Conservation (phyloP, 2,329 filamentous ascomycete genomes). For the Colletotrichum siamense region DNA sequence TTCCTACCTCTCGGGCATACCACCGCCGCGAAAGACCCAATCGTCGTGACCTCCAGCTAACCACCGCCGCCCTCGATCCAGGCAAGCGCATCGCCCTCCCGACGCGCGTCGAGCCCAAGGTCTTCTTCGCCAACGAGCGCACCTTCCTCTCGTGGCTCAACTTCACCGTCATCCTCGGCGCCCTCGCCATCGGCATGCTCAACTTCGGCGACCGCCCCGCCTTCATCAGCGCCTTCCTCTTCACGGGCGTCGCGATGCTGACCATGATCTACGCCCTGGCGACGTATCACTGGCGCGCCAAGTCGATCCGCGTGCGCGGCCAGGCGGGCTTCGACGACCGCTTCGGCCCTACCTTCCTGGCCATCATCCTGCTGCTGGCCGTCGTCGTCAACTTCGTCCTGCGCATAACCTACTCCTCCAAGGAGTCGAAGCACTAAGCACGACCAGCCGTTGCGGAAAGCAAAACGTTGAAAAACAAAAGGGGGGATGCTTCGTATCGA, state of each 20-base stretch:
- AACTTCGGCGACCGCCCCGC: conserved; percentile 97
- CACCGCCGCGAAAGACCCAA: background rate
- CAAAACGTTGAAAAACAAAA: background rate
- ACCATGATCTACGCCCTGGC: conserved; percentile 95
- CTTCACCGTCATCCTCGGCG: conserved; percentile 98
- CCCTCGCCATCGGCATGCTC: conserved; percentile 93
- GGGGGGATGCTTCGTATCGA: background rate
- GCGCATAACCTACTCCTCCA: conserved; percentile 61
- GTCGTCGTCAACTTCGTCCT: conserved; percentile 97
- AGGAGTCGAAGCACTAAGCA: conserved; percentile 32
- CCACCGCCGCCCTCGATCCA: conserved; percentile 39
- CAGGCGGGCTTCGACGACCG: conserved; percentile 97
- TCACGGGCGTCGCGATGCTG: conserved; percentile 92
- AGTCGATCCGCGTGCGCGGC: conserved; percentile 87
- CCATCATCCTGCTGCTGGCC: conserved; percentile 83
- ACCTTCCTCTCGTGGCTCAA: conserved; percentile 99
- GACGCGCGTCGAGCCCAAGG: conserved; percentile 97
- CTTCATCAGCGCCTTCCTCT: conserved; percentile 91
- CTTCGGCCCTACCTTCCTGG: conserved; percentile 89
- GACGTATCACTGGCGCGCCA: conserved; percentile 97
- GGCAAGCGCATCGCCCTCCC: conserved; percentile 98
- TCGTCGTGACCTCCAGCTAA: conserved; percentile 9
- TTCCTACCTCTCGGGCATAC: background rate
- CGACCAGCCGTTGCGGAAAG: background rate
- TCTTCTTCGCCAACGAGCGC: conserved; percentile 99